Conservation (phyloP, 441 rosid genomes). For the Iberis amara region DNA sequence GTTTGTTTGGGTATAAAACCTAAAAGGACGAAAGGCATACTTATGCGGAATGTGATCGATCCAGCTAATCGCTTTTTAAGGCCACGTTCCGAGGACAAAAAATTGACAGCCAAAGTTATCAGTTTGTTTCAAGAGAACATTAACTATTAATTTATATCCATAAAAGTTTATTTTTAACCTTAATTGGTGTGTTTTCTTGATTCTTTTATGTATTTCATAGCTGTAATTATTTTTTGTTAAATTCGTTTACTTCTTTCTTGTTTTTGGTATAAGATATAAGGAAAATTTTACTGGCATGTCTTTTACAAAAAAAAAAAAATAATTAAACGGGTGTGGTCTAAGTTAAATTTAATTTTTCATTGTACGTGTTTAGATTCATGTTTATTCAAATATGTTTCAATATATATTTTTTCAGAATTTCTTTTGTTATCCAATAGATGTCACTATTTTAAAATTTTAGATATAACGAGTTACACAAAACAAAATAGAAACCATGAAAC, state of each 20-base stretch:
- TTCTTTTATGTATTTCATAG: conserved; percentile 19
- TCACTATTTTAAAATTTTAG: too few relatives aligned
- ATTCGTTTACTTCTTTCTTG: too few relatives aligned
- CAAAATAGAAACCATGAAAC: too few relatives aligned
- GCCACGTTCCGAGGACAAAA: conserved; percentile 37
- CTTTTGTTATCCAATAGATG: conserved; percentile 5
- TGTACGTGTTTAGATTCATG: not conserved
- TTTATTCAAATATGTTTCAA: too few relatives aligned
- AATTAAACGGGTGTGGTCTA: not conserved
- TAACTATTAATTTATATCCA: conserved; percentile 33
- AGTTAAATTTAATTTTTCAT: not conserved
- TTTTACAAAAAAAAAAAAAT: too few relatives aligned
- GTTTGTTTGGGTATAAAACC: conserved; percentile 39
- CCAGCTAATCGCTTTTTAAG: conserved; percentile 52
- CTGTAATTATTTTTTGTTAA: conserved; percentile 1
- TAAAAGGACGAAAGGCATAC: conserved; percentile 42
- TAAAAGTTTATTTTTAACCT: conserved; percentile 68
- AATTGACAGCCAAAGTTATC: conserved; percentile 41
- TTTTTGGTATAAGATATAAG: too few relatives aligned
- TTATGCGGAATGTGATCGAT: conserved; percentile 35
- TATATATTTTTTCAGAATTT: too few relatives aligned
- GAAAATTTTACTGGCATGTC: too few relatives aligned
- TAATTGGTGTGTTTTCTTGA: conserved; percentile 23
- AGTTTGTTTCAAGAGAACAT: conserved; percentile 32
- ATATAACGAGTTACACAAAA: too few relatives aligned